Conservation (phyloP, 2,329 filamentous ascomycete genomes). For the Didymella arachidicola region DNA sequence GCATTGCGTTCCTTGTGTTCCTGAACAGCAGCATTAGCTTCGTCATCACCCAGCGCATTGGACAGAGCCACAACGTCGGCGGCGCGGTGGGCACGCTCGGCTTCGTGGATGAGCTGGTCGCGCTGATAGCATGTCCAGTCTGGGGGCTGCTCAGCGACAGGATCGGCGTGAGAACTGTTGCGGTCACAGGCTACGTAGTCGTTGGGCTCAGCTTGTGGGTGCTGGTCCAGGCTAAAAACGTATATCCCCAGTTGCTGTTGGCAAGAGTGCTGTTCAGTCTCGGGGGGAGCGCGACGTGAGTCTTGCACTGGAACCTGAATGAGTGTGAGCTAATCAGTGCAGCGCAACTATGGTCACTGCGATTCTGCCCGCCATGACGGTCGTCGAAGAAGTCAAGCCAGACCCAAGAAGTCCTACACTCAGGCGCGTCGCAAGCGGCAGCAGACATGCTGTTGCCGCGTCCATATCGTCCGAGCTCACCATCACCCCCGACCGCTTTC, state of each 20-base stretch:
- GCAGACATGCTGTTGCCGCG: slow-evolving; percentile 66
- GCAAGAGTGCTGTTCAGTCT: slow-evolving; percentile 87
- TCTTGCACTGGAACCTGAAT: slow-evolving; percentile 3
- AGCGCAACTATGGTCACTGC: slow-evolving; percentile 94
- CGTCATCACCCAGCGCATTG: slow-evolving; percentile 83
- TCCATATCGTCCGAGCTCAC: slow-evolving; percentile 78
- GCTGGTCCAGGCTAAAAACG: slow-evolving; percentile 84
- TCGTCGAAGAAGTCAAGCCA: slow-evolving; percentile 33
- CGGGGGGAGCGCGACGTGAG: slow-evolving; percentile 84
- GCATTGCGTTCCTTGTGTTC: slow-evolving; percentile 89
- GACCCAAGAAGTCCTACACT: slow-evolving; percentile 38
- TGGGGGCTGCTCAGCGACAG: slow-evolving; percentile 83
- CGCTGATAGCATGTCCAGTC: slow-evolving; percentile 77
- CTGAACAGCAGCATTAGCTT: slow-evolving; percentile 85
- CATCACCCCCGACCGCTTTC: slow-evolving; percentile 69
- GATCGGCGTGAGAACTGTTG: slow-evolving; percentile 70
- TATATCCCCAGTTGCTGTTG: slow-evolving; percentile 88
- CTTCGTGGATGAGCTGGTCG: slow-evolving; percentile 84
- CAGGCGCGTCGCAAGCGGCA: slow-evolving; percentile 46
- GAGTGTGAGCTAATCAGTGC: slow-evolving; percentile 21
- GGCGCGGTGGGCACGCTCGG: slow-evolving; percentile 84
- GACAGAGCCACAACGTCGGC: slow-evolving; percentile 75
- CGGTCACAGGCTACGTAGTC: slow-evolving; percentile 79
- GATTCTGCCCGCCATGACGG: slow-evolving; percentile 77
- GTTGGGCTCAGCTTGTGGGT: slow-evolving; percentile 79